Evolutionary conservation across 441 rosid species (phyloP).

Genomic region (Hura crepitans): DNA sequence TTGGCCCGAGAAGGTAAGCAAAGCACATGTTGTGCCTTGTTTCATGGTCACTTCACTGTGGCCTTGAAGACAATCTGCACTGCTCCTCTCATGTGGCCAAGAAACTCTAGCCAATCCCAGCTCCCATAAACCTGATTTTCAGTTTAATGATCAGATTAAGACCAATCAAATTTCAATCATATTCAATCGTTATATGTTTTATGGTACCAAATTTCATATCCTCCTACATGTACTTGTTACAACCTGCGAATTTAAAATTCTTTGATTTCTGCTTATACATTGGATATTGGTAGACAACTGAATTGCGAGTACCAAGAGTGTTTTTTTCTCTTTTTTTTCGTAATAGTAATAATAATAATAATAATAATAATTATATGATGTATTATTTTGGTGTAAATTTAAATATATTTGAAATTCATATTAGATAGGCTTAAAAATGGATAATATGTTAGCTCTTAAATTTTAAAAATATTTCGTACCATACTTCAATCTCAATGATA

Average conservation of each 20-base stretch:
- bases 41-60: constrained; percentile 17
- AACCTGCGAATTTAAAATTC: background rate
- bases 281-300: background rate
- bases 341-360: too few relatives aligned
- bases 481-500: too few relatives aligned
- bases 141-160: background rate
- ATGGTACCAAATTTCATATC: background rate
- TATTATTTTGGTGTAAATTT: too few relatives aligned
- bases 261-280: background rate
- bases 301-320: background rate
- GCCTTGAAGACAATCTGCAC: constrained; percentile 12
- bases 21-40: constrained; percentile 20
- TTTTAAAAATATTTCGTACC: too few relatives aligned
- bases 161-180: background rate
- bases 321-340: background rate
- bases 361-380: too few relatives aligned
- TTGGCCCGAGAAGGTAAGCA: constrained; percentile 19
- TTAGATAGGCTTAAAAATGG: background rate
- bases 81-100: background rate
- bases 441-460: too few relatives aligned
- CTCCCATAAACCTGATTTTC: background rate
- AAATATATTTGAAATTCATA: too few relatives aligned
- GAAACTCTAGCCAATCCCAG: constrained; percentile 5
- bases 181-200: background rate
- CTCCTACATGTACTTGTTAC: background rate